Conservation (phyloP, 192 early-diverging fungal species). For the Phycomyces blakesleeanus region DNA sequence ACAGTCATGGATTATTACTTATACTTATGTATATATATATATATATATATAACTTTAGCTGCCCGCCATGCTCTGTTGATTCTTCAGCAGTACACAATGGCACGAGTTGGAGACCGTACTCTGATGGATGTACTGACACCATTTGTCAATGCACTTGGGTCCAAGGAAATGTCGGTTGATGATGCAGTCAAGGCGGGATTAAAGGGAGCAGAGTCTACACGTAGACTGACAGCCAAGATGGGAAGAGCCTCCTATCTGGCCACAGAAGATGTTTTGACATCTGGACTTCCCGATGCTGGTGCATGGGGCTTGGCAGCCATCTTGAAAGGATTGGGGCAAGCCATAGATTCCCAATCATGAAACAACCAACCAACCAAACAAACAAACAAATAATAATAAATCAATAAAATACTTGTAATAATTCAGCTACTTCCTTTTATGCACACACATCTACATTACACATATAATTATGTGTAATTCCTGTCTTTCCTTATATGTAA, state of each 20-base stretch:
- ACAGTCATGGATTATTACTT: too few relatives aligned
- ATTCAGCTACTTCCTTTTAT: too few relatives aligned
- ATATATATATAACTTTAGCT: too few relatives aligned
- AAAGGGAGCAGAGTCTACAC: slow-evolving; percentile 53
- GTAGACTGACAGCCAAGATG: slow-evolving; percentile 53
- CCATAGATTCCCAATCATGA: too few relatives aligned
- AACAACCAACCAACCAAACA: too few relatives aligned
- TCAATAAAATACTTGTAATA: too few relatives aligned
- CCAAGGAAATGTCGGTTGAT: slow-evolving; percentile 32
- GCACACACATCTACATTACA: too few relatives aligned
- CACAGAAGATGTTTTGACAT: slow-evolving; percentile 36
- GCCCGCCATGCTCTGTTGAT: slow-evolving; percentile 55
- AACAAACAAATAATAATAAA: too few relatives aligned
- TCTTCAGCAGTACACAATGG: slow-evolving; percentile 62
- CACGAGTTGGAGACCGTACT: slow-evolving; percentile 69
- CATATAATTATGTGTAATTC: too few relatives aligned
- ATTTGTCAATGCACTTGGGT: slow-evolving; percentile 48
- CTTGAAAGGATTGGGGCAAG: slow-evolving; percentile 42
- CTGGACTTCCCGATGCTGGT: slow-evolving; percentile 51
- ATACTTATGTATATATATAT: too few relatives aligned
- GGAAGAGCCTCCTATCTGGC: slow-evolving; percentile 63
- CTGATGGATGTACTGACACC: slow-evolving; percentile 69
- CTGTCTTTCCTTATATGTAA: too few relatives aligned
- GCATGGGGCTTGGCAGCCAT: slow-evolving; percentile 58
- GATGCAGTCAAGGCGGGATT: slow-evolving; percentile 49